phyloP scores from a whole-genome alignment of 306 rosid genomes.

The Cucurbita moschata region DNA sequence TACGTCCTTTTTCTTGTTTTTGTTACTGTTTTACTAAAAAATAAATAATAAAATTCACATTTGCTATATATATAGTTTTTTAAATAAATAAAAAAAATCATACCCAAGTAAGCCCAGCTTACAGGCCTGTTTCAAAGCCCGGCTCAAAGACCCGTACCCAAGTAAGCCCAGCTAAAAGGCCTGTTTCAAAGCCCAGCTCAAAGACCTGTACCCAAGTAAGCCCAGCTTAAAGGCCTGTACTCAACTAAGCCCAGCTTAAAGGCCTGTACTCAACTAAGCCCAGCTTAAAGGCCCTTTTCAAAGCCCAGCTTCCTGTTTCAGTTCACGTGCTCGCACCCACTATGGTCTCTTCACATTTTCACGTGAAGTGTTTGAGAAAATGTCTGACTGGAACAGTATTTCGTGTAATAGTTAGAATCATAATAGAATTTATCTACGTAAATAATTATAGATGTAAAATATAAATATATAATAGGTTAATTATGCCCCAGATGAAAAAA shows the following conservation, averaged over 20 bases:
- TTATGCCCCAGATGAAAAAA: too few species aligned
- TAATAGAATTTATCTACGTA: too few species aligned
- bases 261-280: neutral
- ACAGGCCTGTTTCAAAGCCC: neutral
- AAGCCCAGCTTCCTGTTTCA: neutral
- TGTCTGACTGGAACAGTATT: slow-evolving; percentile 16
- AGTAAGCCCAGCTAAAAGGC: slow-evolving; percentile 14
- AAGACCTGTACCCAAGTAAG: slow-evolving; percentile 7
- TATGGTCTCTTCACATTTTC: slow-evolving; percentile 16
- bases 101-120: slow-evolving; percentile 16
- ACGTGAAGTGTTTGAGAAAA: slow-evolving; percentile 17
- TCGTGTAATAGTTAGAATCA: slow-evolving; percentile 13
- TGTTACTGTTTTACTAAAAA: too few species aligned
- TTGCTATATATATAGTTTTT: too few species aligned
- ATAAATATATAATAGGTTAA: too few species aligned
- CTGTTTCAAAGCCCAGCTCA: neutral
- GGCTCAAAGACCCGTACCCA: neutral
- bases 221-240: neutral
- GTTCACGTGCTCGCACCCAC: slow-evolving; percentile 14
- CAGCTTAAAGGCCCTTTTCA: slow-evolving; percentile 1
- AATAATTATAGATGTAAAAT: too few species aligned
- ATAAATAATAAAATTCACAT: too few species aligned
- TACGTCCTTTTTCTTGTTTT: too few species aligned
- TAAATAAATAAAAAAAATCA: neutral
- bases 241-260: slow-evolving; percentile 14